Evolutionary conservation across 2,329 filamentous ascomycete species (phyloP).

Genomic region (Fusarium sp.): DNA sequence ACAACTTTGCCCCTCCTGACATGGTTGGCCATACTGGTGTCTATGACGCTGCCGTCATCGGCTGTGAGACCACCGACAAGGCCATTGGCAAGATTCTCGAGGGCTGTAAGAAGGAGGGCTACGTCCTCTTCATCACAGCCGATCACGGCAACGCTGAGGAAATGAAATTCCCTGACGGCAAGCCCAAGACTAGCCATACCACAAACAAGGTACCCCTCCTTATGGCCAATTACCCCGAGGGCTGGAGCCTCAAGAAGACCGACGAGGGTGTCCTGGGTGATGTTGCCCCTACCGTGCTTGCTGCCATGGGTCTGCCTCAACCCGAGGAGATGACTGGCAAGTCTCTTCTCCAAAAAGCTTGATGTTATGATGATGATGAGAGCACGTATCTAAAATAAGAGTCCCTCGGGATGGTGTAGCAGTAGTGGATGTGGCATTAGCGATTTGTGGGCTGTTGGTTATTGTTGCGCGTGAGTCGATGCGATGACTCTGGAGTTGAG

Average conservation of each 20-base stretch:
- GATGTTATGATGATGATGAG: slow-evolving; percentile 33
- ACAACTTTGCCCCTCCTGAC: slow-evolving; percentile 99
- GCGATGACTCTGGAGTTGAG: slow-evolving; percentile 37
- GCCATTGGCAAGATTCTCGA: slow-evolving; percentile 94
- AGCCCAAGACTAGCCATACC: slow-evolving; percentile 97
- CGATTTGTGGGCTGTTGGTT: slow-evolving; percentile 29
- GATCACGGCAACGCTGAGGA: slow-evolving; percentile 99
- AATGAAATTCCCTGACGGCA: slow-evolving; percentile 96
- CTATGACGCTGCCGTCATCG: slow-evolving; percentile 91
- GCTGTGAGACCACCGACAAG: slow-evolving; percentile 86
- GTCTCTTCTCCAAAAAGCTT: slow-evolving; percentile 82
- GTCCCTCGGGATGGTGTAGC: slow-evolving; percentile 10
- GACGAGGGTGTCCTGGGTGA: slow-evolving; percentile 91
- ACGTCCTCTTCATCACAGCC: slow-evolving; percentile 92
- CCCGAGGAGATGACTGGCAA: slow-evolving; percentile 92
- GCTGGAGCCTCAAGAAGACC: slow-evolving; percentile 82
- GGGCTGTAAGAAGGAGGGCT: slow-evolving; percentile 90
- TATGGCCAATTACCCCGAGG: slow-evolving; percentile 95
- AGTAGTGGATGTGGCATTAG: slow-evolving; percentile 21
- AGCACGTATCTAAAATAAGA: slow-evolving; percentile 1
- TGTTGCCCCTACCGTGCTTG: slow-evolving; percentile 93
- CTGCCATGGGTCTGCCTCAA: slow-evolving; percentile 88
- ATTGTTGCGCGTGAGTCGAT: slow-evolving; percentile 21
- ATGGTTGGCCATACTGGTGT: slow-evolving; percentile 99
- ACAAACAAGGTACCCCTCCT: slow-evolving; percentile 97